Evolutionary conservation across 306 rosid species (phyloP).

Genomic region (Cucurbita pepo): DNA sequence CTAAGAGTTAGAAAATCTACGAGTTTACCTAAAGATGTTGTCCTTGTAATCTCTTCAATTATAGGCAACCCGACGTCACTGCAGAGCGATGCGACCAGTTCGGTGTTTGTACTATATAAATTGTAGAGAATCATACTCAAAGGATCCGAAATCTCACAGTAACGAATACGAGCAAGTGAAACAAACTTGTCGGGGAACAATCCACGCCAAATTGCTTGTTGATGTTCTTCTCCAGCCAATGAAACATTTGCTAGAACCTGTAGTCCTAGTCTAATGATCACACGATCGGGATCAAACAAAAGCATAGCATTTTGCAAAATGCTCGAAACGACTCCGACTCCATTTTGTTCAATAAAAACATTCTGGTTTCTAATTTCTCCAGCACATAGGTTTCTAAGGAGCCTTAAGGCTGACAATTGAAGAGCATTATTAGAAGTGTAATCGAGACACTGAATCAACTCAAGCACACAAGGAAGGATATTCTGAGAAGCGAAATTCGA

Average conservation of each 20-base stretch:
- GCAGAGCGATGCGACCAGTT: constrained; percentile 19
- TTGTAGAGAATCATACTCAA: constrained; percentile 56
- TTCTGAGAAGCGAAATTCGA: constrained; percentile 24
- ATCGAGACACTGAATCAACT: constrained; percentile 12
- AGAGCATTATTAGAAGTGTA: constrained; percentile 5
- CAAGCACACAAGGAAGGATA: constrained; percentile 25
- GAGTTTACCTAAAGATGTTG: constrained; percentile 36
- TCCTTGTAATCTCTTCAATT: constrained; percentile 34
- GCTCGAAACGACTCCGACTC: constrained; percentile 21
- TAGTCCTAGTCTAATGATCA: constrained; percentile 36
- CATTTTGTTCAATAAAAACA: constrained; percentile 36
- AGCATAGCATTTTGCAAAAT: constrained; percentile 23
- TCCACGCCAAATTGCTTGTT: constrained; percentile 37
- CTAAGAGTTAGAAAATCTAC: neutral
- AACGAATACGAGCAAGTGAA: constrained; percentile 26
- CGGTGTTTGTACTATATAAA: constrained; percentile 36
- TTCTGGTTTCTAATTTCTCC: constrained; percentile 44
- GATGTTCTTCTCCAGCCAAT: constrained; percentile 56
- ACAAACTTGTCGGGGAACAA: constrained; percentile 27
- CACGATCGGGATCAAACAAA: constrained; percentile 16
- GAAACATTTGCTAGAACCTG: constrained; percentile 72
- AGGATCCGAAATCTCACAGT: constrained; percentile 39
- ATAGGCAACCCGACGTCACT: constrained; percentile 32
- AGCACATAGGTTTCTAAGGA: constrained; percentile 54
- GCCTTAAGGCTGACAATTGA: constrained; percentile 34